Evolutionary conservation across 179 eudicot genomes (phyloP).

Genomic region (Dionaea muscipula): DNA sequence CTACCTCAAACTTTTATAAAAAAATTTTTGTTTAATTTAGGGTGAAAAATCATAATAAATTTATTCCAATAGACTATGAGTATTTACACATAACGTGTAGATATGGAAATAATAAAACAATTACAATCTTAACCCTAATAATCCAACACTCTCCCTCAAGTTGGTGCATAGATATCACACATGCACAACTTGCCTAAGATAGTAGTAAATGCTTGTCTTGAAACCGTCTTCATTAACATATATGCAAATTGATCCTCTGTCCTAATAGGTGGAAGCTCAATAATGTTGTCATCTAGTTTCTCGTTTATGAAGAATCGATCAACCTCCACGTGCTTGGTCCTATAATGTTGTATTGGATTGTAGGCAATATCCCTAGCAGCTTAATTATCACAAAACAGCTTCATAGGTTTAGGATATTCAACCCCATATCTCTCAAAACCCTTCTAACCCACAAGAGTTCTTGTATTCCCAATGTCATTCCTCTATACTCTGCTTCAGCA

Average conservation of each 20-base stretch:
- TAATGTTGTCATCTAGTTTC: not conserved
- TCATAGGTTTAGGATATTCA: not conserved
- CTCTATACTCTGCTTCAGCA: slow-evolving; percentile 1
- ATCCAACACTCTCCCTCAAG: slow-evolving; percentile 4
- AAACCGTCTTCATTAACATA: not conserved
- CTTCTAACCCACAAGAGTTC: not conserved
- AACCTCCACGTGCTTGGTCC: not conserved
- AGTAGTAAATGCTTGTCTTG: not conserved
- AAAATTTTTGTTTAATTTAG: no score
- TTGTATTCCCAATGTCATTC: not conserved
- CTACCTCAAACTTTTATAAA: no score
- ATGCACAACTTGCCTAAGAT: not conserved
- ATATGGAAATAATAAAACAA: no score
- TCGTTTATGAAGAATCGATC: not conserved
- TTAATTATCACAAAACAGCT: not conserved
- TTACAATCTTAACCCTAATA: no score
- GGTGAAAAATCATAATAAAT: no score
- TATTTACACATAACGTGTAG: no score
- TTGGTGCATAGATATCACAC: slow-evolving; percentile 1
- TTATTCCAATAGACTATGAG: no score
- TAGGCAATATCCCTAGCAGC: slow-evolving; percentile 1
- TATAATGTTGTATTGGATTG: not conserved
- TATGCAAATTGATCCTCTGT: not conserved
- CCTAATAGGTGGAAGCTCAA: not conserved
- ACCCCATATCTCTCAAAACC: not conserved